Conservation (phyloP, 257 asterid species). For the Penstemon eatonii region DNA sequence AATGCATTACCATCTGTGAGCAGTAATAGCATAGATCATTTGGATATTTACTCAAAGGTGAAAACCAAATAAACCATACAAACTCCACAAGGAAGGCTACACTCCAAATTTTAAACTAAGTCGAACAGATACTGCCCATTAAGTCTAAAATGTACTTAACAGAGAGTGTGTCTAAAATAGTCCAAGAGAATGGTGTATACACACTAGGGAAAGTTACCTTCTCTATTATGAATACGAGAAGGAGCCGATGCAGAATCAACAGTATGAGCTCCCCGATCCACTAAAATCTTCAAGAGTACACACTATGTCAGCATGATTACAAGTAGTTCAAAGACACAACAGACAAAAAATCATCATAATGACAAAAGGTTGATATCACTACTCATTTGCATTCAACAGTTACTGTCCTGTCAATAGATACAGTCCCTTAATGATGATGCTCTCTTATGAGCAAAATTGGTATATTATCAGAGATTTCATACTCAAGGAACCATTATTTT, state of each 20-base stretch:
- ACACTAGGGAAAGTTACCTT: slow-evolving; percentile 40
- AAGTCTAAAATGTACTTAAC: background rate
- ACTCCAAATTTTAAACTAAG: too few relatives aligned
- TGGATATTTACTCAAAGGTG: slow-evolving; percentile 1
- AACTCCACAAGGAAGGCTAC: background rate
- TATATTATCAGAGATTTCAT: too few relatives aligned
- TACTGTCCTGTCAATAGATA: slow-evolving; percentile 4
- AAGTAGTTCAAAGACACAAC: slow-evolving; percentile 22
- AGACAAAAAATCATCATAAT: background rate
- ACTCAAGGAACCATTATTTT: too few relatives aligned
- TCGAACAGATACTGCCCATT: too few relatives aligned
- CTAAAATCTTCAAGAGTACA: slow-evolving; percentile 57
- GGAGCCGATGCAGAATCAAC: slow-evolving; percentile 48
- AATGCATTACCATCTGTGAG: slow-evolving; percentile 54
- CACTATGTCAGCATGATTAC: slow-evolving; percentile 19
- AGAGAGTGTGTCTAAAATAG: background rate
- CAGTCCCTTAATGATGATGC: background rate
- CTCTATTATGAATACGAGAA: slow-evolving; percentile 49
- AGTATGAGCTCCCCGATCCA: slow-evolving; percentile 46
- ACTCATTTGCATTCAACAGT: slow-evolving; percentile 11
- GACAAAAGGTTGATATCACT: background rate
- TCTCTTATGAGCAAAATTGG: background rate
- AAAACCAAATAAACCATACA: background rate
- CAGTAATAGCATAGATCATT: slow-evolving; percentile 25
- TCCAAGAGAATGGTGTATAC: background rate